A percentile compares a stretch with the other conserved stretches of the same genome.
Evolutionary conservation across 2,329 filamentous ascomycete genomes (phyloP).

Genomic region (Arthrocladium fulminans): DNA sequence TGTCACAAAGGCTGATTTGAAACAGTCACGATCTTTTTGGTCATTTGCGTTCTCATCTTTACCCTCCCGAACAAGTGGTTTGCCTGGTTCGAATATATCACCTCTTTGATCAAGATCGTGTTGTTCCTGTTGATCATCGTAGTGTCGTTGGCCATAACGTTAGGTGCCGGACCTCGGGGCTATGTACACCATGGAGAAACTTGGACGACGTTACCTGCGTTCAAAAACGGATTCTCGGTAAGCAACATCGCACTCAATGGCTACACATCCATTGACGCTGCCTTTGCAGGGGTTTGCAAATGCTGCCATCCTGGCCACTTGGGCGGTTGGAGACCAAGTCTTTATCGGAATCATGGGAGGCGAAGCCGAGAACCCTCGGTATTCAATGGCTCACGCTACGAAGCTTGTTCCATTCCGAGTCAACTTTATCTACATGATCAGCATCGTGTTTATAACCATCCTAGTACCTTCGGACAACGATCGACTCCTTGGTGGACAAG

Average conservation of each 20-base stretch:
- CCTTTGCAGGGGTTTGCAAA: slow-evolving; percentile 26
- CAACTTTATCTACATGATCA: slow-evolving; percentile 26
- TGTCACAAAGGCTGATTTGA: slow-evolving; percentile 1
- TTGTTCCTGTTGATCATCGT: slow-evolving; percentile 31
- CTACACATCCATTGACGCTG: background rate
- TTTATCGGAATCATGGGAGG: slow-evolving; percentile 31
- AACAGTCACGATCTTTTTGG: slow-evolving; percentile 21
- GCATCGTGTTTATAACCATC: slow-evolving; percentile 24
- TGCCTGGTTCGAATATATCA: slow-evolving; percentile 31
- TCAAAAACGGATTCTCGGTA: slow-evolving; percentile 29
- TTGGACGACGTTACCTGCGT: slow-evolving; percentile 28
- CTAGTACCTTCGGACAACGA: slow-evolving; percentile 23
- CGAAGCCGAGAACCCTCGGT: slow-evolving; percentile 30
- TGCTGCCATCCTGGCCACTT: slow-evolving; percentile 25
- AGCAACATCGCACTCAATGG: background rate
- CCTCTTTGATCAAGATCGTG: slow-evolving; percentile 31
- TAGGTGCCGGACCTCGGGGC: slow-evolving; percentile 33
- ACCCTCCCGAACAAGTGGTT: slow-evolving; percentile 27
- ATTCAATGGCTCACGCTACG: slow-evolving; percentile 28
- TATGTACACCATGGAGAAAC: slow-evolving; percentile 26
- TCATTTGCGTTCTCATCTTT: slow-evolving; percentile 22
- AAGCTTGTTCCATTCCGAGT: slow-evolving; percentile 29
- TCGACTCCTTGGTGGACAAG: slow-evolving; percentile 24
- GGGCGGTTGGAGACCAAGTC: slow-evolving; percentile 27
- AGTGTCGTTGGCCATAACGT: slow-evolving; percentile 30